These are phyloP conservation scores for Allomyces arbusculus DNA, from an alignment of 192 early-diverging fungal genomes.

Conservation along the genomic window DNA sequence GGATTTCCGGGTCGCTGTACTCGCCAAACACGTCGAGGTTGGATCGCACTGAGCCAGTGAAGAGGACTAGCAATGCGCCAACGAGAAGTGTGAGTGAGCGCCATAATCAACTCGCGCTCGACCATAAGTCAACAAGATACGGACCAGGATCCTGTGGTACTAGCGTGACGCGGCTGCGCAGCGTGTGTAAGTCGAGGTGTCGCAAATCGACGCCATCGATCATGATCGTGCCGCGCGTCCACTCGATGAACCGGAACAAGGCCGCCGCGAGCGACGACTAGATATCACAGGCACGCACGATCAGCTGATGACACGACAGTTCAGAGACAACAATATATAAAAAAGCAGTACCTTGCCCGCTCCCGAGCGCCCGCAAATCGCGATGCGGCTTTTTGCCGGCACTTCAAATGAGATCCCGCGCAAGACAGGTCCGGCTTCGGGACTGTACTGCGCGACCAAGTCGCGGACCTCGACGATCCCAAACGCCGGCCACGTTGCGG, in stretches of 20 bases:
- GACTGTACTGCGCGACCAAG: constrained; percentile 54
- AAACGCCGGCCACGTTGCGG: constrained; percentile 33
- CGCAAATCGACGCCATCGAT: constrained; percentile 61
- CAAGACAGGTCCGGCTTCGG: constrained; percentile 51
- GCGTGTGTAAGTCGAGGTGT: constrained; percentile 45
- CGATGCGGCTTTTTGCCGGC: constrained; percentile 56
- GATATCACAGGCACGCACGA: neutral
- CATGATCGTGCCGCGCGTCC: constrained; percentile 33
- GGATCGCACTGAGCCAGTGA: constrained; percentile 59
- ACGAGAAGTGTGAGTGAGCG: too few species aligned
- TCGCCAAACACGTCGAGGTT: constrained; percentile 79
- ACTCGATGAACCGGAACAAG: constrained; percentile 61
- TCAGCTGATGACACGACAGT: too few species aligned
- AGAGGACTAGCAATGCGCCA: too few species aligned
- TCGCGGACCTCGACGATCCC: constrained; percentile 51
- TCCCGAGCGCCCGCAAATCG: constrained; percentile 77
- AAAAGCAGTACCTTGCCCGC: constrained; percentile 33
- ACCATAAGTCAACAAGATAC: too few species aligned
- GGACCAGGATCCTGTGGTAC: constrained; percentile 64
- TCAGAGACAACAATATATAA: neutral
- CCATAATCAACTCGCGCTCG: too few species aligned
- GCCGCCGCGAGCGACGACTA: constrained; percentile 43
- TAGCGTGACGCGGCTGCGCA: constrained; percentile 59
- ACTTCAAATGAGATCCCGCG: constrained; percentile 52
- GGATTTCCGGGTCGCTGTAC: constrained; percentile 52